Base-by-base conservation (phyloP, 2,329 filamentous ascomycete genomes). In the Polytolypa hystricis region DNA sequence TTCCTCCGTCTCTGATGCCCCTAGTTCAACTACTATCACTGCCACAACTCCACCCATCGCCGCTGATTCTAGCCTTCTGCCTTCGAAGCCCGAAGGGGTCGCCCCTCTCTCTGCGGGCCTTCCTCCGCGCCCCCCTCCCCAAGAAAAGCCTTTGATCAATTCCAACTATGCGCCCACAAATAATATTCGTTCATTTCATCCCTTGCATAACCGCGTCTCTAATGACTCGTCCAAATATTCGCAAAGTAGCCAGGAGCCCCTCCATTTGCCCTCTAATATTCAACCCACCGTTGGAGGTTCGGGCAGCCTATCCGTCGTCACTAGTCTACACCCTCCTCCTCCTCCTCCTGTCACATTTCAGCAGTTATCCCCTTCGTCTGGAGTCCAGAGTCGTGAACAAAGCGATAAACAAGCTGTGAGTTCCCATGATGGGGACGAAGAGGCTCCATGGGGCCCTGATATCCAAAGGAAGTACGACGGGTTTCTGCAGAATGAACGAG, bases 401-500 rank as follows among this genome's bases (percentile, higher is more conserved):
- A n/a, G n/a, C n/a, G n/a, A n/a, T n/a, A n/a, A n/a, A n/a, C n/a
- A n/a, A n/a, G n/a, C n/a, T n/a, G n/a, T n/a, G n/a, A n/a, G n/a
- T n/a, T n/a, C n/a, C n/a, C 7, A 29, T 9, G 40, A 42, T 23
- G 43, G 40, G 9, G 58, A 64, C 35, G 57, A 60, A 20, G 65
- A 69, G 45, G 48, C 57, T n/a, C 62, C 61, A 3, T 68, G 65
- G 64, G 58, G 57, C n/a, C 62, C 64, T 9, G 62, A 64, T 11
- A 58, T 66, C 10, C 65, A 69, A 48, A 61, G 61, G 43, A 64
- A 65, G 33, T 70, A 69, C 43, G 65, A 69, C 39, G 58, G 66
- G 37, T 70, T 70, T 36, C 53, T 69, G n/a, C 62, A 63, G 36
- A 58, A 68, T 43, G 66, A 70, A 50, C 56, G 66, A 29, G 47